phyloP scores from a whole-genome alignment of 495 filamentous ascomycete species.

The Thermochaetoides thermophila region DNA sequence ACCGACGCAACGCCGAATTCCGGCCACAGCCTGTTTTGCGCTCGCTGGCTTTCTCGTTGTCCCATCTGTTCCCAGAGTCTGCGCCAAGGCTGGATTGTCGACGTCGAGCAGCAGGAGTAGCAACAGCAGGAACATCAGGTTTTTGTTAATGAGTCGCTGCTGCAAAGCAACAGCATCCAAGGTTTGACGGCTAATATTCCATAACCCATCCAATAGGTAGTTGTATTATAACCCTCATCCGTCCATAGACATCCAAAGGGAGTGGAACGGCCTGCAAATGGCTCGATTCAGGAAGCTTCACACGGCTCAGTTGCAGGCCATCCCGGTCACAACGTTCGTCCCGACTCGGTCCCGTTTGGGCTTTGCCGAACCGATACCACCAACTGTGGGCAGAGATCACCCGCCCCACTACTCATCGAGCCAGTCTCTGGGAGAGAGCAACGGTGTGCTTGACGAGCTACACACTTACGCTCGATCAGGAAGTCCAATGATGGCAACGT shows the following conservation, averaged over 20 bases:
- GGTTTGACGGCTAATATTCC: slow-evolving; percentile 16
- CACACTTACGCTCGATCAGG: no score
- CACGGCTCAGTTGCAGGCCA: slow-evolving; percentile 13
- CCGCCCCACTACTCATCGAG: no score
- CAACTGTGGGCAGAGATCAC: no score
- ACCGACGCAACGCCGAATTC: neutral
- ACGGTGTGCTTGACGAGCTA: no score
- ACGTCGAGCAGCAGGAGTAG: no score
- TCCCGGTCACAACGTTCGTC: slow-evolving; percentile 8
- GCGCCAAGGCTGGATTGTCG: slow-evolving; percentile 11
- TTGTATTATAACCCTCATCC: slow-evolving; percentile 14
- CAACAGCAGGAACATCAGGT: no score
- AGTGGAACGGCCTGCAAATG: slow-evolving; percentile 12
- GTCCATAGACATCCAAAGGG: slow-evolving; percentile 8
- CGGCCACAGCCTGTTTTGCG: slow-evolving; percentile 6
- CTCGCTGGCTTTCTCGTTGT: slow-evolving; percentile 7
- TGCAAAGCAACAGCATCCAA: slow-evolving; percentile 14
- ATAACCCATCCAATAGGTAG: slow-evolving; percentile 11
- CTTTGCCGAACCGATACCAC: no score
- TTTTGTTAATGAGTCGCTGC: slow-evolving; percentile 8
- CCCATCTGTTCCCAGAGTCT: slow-evolving; percentile 8
- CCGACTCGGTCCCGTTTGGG: no score
- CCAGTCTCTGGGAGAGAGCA: no score
- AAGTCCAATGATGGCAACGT: no score
- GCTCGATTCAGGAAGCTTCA: slow-evolving; percentile 14